Conservation (phyloP, 2,329 filamentous ascomycete species). For the Rhexocercosporidium sp. region DNA sequence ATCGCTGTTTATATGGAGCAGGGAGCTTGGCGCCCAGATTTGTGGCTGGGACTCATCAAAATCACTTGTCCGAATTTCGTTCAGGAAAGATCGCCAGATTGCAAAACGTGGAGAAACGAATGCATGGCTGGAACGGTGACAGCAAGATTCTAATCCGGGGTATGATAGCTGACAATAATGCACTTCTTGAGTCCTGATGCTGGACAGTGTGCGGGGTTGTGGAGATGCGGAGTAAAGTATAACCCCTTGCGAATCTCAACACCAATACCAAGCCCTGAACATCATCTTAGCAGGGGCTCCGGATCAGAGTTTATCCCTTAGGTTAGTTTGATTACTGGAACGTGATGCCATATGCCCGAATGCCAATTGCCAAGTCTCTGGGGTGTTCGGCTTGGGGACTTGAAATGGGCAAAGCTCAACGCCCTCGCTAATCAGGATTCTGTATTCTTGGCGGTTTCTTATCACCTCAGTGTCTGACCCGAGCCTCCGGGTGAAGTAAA, state of each 20-base stretch:
- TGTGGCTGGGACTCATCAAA: constrained; percentile 4
- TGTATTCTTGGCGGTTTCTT: neutral
- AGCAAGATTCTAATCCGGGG: constrained; percentile 4
- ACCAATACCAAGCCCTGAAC: no score
- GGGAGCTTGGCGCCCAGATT: constrained; percentile 8
- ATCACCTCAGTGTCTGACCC: no score
- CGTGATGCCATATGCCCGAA: neutral
- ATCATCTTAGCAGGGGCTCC: neutral
- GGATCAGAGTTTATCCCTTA: neutral
- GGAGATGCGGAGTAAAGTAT: constrained; percentile 8
- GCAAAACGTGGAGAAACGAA: neutral
- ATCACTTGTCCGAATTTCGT: neutral
- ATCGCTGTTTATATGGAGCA: constrained; percentile 8
- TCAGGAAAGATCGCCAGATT: neutral
- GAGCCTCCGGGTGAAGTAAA: no score
- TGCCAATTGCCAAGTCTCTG: neutral
- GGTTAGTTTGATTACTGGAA: neutral
- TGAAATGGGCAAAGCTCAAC: neutral
- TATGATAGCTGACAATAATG: neutral
- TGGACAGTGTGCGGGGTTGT: constrained; percentile 1
- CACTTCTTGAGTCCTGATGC: neutral
- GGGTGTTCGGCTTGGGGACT: neutral
- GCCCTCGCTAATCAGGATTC: neutral
- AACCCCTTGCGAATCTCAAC: neutral
- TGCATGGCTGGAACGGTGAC: neutral